These are phyloP conservation scores for Russula earlei DNA, from an alignment of 768 basidiomycete genomes.

Conservation along the genomic window DNA sequence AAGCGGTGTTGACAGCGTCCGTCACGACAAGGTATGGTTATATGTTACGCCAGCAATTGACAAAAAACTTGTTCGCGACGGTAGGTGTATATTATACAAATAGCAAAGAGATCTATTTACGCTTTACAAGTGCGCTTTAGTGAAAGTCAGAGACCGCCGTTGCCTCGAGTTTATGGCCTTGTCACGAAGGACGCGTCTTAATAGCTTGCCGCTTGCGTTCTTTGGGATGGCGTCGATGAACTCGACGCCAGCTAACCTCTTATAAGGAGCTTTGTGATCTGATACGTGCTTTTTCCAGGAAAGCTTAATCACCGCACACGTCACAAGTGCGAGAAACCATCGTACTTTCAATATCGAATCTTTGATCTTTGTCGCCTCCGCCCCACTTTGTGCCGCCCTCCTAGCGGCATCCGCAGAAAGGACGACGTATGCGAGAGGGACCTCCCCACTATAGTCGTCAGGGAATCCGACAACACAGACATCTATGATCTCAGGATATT, in stretches of 20 bases:
- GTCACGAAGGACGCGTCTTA: constrained; percentile 25
- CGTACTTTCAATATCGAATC: constrained; percentile 13
- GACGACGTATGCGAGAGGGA: constrained; percentile 61
- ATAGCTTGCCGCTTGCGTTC: constrained; percentile 27
- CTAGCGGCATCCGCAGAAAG: constrained; percentile 26
- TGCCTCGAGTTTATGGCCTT: constrained; percentile 17
- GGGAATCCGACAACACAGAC: constrained; percentile 56
- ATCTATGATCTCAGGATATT: constrained; percentile 49
- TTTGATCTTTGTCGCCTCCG: constrained; percentile 10
- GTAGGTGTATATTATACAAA: too few species aligned
- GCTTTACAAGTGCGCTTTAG: constrained; percentile 6
- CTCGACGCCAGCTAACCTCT: constrained; percentile 30
- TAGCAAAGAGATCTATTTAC: not conserved
- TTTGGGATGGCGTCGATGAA: constrained; percentile 30
- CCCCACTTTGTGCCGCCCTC: not conserved
- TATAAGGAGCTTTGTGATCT: constrained; percentile 29
- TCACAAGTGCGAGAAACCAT: not conserved
- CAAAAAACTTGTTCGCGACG: too few species aligned
- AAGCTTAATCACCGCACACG: not conserved
- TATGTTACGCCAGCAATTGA: constrained; percentile 2
- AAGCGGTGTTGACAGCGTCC: too few species aligned
- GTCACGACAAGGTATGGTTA: too few species aligned
- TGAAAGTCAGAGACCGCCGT: not conserved
- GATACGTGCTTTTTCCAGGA: constrained; percentile 23
- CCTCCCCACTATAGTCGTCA: constrained; percentile 64